Conservation (phyloP, 176 grass and related monocot species). For the Carex littledalei region DNA sequence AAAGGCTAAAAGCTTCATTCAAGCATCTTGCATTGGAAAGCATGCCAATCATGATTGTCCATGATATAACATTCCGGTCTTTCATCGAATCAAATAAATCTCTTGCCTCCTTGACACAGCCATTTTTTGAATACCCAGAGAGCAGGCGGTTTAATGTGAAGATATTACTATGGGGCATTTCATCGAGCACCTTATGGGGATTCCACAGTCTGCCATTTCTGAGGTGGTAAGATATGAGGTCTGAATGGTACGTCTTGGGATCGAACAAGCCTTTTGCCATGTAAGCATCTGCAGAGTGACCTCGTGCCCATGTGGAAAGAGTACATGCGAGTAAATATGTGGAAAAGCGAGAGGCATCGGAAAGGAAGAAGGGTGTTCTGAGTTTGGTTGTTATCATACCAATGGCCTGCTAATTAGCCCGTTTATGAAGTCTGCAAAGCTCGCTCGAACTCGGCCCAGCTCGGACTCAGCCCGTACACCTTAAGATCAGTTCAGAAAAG, state of each 20-base stretch:
- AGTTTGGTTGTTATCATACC: no score
- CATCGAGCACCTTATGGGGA: slow-evolving; percentile 51
- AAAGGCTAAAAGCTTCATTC: slow-evolving; percentile 36
- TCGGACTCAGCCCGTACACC: no score
- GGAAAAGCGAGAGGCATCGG: no score
- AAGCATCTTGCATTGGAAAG: slow-evolving; percentile 13
- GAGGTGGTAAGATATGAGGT: slow-evolving; percentile 24
- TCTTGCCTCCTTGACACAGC: slow-evolving; percentile 29
- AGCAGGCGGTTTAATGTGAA: slow-evolving; percentile 55
- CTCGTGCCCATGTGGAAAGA: no score
- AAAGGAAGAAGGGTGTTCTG: no score
- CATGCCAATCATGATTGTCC: slow-evolving; percentile 67
- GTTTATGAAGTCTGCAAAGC: no score
- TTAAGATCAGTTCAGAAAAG: no score
- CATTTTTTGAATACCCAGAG: slow-evolving; percentile 33
- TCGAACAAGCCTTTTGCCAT: slow-evolving; percentile 49
- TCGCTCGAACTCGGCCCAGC: no score
- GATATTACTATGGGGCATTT: slow-evolving; percentile 41
- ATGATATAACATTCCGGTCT: slow-evolving; percentile 36
- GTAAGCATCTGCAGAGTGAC: slow-evolving; percentile 12
- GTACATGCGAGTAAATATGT: no score
- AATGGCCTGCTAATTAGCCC: no score
- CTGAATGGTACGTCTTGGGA: slow-evolving; percentile 15
- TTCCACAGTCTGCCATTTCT: slow-evolving; percentile 19
- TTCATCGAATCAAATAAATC: slow-evolving; percentile 31